phyloP scores from a whole-genome alignment of 768 basidiomycete species.

The Postia placenta region DNA sequence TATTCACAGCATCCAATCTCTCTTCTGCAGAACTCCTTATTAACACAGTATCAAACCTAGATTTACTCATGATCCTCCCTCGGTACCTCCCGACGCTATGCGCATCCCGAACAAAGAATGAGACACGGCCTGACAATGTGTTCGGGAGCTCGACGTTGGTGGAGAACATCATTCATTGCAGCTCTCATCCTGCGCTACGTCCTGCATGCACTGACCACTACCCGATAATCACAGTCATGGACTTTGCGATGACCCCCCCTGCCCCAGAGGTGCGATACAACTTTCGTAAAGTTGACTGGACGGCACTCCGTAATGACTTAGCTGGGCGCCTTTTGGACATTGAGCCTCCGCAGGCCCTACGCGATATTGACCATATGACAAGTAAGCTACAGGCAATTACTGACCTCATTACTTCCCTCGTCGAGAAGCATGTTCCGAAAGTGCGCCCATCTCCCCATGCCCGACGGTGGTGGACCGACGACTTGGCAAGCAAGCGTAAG shows the following conservation, averaged over 20 bases:
- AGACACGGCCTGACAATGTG: slow-evolving; percentile 38
- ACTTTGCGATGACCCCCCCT: slow-evolving; percentile 10
- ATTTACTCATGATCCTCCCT: slow-evolving; percentile 31
- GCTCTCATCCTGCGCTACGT: slow-evolving; percentile 8
- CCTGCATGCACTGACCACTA: slow-evolving; percentile 34
- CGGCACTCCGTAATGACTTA: slow-evolving; percentile 20
- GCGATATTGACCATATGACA: too few relatives aligned
- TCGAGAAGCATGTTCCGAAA: slow-evolving; percentile 15
- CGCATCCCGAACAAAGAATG: slow-evolving; percentile 24
- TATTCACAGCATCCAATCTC: slow-evolving; percentile 28
- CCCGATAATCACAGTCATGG: slow-evolving; percentile 28
- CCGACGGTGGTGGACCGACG: slow-evolving; percentile 30
- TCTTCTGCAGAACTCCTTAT: slow-evolving; percentile 22
- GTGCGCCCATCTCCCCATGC: slow-evolving; percentile 15
- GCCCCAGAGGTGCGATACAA: slow-evolving; percentile 8
- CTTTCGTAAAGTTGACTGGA: slow-evolving; percentile 28
- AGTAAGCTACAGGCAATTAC: too few relatives aligned
- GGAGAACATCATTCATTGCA: slow-evolving; percentile 23
- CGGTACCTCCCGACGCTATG: slow-evolving; percentile 29
- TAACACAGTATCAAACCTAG: slow-evolving; percentile 15
- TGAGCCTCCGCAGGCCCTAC: too few relatives aligned
- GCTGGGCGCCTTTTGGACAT: neutral
- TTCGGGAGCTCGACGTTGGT: slow-evolving; percentile 22
- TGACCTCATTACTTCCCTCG: slow-evolving; percentile 10
- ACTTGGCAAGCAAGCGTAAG: slow-evolving; percentile 18